phyloP scores from a whole-genome alignment of 2,329 filamentous ascomycete species.

The Pseudocercospora fijiensis region DNA sequence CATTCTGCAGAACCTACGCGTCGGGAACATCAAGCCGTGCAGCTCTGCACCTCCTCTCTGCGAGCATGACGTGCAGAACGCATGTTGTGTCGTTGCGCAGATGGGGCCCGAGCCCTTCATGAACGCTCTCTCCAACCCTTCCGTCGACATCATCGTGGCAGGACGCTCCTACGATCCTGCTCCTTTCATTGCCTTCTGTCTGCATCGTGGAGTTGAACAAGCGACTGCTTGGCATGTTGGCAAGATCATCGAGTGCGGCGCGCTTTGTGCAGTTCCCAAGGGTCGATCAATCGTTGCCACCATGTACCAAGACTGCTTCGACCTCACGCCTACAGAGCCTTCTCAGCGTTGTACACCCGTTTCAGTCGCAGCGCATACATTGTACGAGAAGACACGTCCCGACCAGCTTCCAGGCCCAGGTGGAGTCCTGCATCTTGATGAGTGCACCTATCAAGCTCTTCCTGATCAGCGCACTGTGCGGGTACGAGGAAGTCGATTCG shows the following conservation, averaged over 20 bases:
- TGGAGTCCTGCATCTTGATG: slow-evolving; percentile 36
- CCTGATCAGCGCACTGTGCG: slow-evolving; percentile 5
- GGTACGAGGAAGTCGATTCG: slow-evolving; percentile 1
- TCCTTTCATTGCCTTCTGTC: slow-evolving; percentile 6
- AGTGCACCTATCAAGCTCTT: slow-evolving; percentile 6
- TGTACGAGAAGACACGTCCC: slow-evolving; percentile 57
- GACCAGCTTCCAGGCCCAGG: slow-evolving; percentile 54
- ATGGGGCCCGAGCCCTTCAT: slow-evolving; percentile 16
- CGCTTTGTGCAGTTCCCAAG: slow-evolving; percentile 51
- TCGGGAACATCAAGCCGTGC: background rate
- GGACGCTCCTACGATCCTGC: slow-evolving; percentile 14
- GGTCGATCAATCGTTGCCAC: slow-evolving; percentile 26
- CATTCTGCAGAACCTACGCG: background rate
- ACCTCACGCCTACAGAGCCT: slow-evolving; percentile 47
- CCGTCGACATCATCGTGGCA: slow-evolving; percentile 10
- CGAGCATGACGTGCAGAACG: background rate
- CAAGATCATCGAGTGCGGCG: slow-evolving; percentile 58
- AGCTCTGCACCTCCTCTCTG: slow-evolving; percentile 17
- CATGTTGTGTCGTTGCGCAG: slow-evolving; percentile 9
- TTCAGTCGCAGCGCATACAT: slow-evolving; percentile 54
- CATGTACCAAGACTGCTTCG: slow-evolving; percentile 50
- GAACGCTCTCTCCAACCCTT: slow-evolving; percentile 6
- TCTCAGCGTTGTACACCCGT: slow-evolving; percentile 48
- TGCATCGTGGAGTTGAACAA: background rate
- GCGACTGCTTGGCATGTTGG: slow-evolving; percentile 48